Evolutionary conservation across 1,284 basidiomycete species (phyloP), one percentile per base, ranked within the genome.

Genomic region (Cerrena zonata): DNA sequence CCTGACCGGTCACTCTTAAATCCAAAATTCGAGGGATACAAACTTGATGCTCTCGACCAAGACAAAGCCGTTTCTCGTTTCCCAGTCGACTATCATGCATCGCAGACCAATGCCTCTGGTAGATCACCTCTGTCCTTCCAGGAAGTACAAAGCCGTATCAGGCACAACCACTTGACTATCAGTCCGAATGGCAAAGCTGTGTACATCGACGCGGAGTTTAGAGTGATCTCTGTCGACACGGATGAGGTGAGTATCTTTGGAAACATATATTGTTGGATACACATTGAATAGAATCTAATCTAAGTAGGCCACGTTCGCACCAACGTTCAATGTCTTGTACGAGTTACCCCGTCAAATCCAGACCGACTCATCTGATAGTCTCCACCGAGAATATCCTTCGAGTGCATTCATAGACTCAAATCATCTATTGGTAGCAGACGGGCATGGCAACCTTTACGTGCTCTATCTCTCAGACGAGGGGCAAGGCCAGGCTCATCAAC

Each of bases 1-100:
- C 70, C 73, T 2, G 64, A 69, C 23, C 71, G 70, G 24, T 55
- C 67, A 30, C 73, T 91, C 3, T 67, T 88, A n/a, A 91, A 91
- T 58, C 80, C 86, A 2, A 87, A 86, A 57, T 93, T 93, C 55
- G 89, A 93, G 57, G 85, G 86, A 1, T 93, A 93, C 68, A 89
- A 82, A 62, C 75, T 93, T 36, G 74, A 82, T 52, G 69, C 78
- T 11, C 67, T 86, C 34, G 63, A 72, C 5, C 79, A 84, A 57
- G 78, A 82, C 24, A 68, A 79, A 11, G 68, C 70, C 10, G 74
- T 87, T 21, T 66, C 67, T 15, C 74, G 77, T 23, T 77, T 76
- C 62, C 63, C 65, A 15, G 72, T 89, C 5, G 69, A 71, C 22
- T 73, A 77, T 63, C 74, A 70, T 52, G 71, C 73, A 1, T 78